Base-by-base conservation (phyloP, 75 land plant species). In the Selaginella tamariscina region DNA sequence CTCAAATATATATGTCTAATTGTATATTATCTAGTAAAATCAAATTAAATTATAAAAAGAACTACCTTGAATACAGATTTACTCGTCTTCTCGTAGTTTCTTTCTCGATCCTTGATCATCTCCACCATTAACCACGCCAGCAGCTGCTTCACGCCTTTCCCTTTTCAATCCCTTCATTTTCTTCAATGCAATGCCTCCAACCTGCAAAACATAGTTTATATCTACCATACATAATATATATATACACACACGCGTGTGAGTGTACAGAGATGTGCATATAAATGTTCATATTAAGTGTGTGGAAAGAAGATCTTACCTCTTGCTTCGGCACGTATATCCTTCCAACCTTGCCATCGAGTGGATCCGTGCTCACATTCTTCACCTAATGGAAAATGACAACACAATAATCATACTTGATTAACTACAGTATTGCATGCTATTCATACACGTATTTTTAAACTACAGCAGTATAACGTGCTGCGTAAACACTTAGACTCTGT, bases 241-340 rank as follows among this genome's bases (percentile, higher is more conserved):
- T 1, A 0, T 26, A 8, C n/a, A 65, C n/a, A 29, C 22, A 29
- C n/a, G 54, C 20, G 18, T 15, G 23, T 13, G 13, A 60, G 64
- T 15, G 22, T 18, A 13, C 9, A 18, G 64, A 18, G 11, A 11
- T 49, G 11, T 49, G 11, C 11, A 11, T 49, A 11, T 49, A 11
- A 49, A 21, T 2, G 8, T n/a, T 59, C 62, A 5, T 26, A 8
- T 59, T 8, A 59, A 5, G 27, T 59, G 21, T 59, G 62, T 59
- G 21, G 26, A 5, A 65, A 65, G 32, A 8, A 65, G 67, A 65
- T 29, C 8, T 24, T 54, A 79, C 84, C 74, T 84, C 77, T 64
- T 84, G 87, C 15, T 80, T 78, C 2, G 87, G 87, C 23, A 84
- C 73, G 67, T 82, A 84, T 20, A 84, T 74, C 67, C 73, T 77